phyloP scores from a whole-genome alignment of 306 rosid genomes.

The Adenanthera pavonina region DNA sequence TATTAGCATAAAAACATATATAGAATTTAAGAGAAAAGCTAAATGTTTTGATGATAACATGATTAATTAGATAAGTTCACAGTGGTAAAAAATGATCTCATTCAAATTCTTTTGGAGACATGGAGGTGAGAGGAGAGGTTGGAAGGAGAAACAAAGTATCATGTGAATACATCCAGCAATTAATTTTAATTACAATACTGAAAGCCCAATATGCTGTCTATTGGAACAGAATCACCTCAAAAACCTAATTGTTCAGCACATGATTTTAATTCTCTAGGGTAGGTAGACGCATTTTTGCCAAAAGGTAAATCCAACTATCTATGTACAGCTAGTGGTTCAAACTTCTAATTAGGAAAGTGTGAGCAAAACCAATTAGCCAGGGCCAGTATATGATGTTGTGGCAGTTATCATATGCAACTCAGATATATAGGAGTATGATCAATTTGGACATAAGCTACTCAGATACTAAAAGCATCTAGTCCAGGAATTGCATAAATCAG shows the following conservation, averaged over 20 bases:
- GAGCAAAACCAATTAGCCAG: background rate
- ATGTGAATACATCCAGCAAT: background rate
- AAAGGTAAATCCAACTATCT: slow-evolving; percentile 23
- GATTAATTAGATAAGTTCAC: background rate
- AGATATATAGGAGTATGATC: background rate
- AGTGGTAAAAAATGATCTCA: background rate
- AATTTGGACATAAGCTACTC: background rate
- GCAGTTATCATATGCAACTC: background rate
- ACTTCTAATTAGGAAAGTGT: background rate
- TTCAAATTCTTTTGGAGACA: background rate
- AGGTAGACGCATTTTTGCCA: background rate
- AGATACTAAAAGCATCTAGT: background rate
- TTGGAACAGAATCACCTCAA: slow-evolving; percentile 25
- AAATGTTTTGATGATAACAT: background rate
- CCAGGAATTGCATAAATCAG: background rate
- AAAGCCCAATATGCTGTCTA: background rate
- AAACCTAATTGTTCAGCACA: slow-evolving; percentile 4
- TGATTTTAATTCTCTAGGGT: background rate
- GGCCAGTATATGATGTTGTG: background rate
- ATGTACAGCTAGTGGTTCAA: background rate
- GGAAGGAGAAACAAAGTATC: background rate
- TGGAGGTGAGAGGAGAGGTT: background rate
- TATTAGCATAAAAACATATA: background rate
- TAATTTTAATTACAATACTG: background rate
- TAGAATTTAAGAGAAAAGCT: background rate